Evolutionary conservation across 2,329 filamentous ascomycete genomes (phyloP), one percentile per base, ranked within the genome.

Genomic region (Nannizzia gypsea): DNA sequence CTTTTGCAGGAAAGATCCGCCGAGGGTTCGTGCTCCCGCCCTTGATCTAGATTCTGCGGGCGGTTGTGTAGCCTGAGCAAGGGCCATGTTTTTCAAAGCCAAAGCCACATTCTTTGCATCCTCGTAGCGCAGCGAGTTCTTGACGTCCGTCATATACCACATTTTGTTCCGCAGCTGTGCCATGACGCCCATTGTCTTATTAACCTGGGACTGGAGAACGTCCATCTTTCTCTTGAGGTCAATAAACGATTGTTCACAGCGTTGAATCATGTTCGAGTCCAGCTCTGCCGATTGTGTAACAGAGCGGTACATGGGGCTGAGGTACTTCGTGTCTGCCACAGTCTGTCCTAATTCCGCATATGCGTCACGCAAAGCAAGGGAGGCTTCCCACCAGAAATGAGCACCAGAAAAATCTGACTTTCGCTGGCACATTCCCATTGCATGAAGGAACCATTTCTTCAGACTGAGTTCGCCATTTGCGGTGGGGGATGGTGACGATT

Each of bases 111-210:
- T 89, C 61, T 86, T 86, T 42, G 89, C 90, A 66, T 95, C 87
- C 62, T 93, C 89, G 67, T 96, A 97, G 8, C 85, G 84, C 56
- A 85, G 88, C 3, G 93, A 96, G 67, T 92, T 91, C 63, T 89
- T 87, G 28, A 97, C 91, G 71, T 96, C 90, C 1, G 89, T 92
- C 62, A 93, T 88, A 71, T 95, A 99, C 93, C 93, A 99, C 89
- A 97, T 96, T 78, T 97, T 97, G 71, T 96, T 89, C 46, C 93
- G 84, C 42, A 96, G 79, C 22, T 87, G 85, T 60, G 85, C 83
- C 40, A 93, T 79, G 3, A 83, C 83, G 61, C 80, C 79, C 80
- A 89, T 87, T 82, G 90, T 88, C 3, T 83, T 80, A 44, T 90
- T 86, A 38, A 91, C 85, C 11, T 84, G 81, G 2, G 80, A 81